These are phyloP conservation scores for Microstegium vimineum DNA, from an alignment of 176 grass and related monocot genomes.

Conservation along the genomic window DNA sequence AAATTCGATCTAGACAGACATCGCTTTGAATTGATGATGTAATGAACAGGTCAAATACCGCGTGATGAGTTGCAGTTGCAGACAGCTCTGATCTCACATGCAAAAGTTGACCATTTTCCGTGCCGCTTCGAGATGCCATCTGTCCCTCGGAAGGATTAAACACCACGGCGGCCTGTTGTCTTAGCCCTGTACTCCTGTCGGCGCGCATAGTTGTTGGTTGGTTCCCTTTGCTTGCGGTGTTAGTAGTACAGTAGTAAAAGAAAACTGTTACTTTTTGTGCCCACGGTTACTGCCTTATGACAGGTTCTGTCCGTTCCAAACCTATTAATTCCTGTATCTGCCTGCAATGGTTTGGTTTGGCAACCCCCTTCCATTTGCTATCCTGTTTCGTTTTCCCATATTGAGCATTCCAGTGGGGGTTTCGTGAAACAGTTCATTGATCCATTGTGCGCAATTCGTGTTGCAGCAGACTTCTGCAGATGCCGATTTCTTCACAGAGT, in stretches of 20 bases:
- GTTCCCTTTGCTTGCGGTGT: not conserved
- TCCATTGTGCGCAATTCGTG: not conserved
- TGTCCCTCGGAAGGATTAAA: constrained; percentile 4
- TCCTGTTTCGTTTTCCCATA: not conserved
- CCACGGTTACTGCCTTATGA: not conserved
- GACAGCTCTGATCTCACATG: constrained; percentile 37
- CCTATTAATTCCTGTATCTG: not conserved
- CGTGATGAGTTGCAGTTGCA: constrained; percentile 17
- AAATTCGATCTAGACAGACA: not conserved
- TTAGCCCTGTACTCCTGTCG: not conserved
- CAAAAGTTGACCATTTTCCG: constrained; percentile 34
- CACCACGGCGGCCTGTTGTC: not conserved
- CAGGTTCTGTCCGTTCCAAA: not conserved
- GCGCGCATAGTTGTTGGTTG: constrained; percentile 16
- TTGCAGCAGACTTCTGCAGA: constrained; percentile 69
- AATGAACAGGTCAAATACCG: constrained; percentile 14
- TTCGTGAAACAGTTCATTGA: not conserved
- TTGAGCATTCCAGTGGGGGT: not conserved
- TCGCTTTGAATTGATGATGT: not conserved
- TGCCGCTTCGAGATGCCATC: constrained; percentile 31
- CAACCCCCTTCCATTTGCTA: not conserved
- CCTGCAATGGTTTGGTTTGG: constrained; percentile 4
- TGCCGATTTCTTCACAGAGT: constrained; percentile 85
- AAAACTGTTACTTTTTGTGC: not conserved
- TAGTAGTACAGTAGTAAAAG: not conserved